Conservation (phyloP, 2,329 filamentous ascomycete species). For the Dryadomyces sulphureus region DNA sequence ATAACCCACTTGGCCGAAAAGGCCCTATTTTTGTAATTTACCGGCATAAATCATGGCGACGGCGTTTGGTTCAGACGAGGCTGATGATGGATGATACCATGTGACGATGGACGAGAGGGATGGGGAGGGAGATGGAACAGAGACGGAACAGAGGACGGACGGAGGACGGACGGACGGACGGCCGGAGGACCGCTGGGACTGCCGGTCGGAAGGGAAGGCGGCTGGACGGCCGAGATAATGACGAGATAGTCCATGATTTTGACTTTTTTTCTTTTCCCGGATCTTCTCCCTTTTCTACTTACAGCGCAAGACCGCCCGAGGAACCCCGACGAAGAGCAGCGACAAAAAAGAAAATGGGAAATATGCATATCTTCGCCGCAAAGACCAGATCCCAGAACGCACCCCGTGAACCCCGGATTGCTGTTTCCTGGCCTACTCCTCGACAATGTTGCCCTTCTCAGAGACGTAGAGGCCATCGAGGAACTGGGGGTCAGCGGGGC, state of each 20-base stretch:
- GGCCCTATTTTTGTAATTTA: background rate
- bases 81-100: background rate
- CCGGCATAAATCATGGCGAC: background rate
- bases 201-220: too few species aligned
- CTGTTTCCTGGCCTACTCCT: slow-evolving; percentile 31
- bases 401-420: slow-evolving; percentile 1
- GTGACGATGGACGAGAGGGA: too few species aligned
- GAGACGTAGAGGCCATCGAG: slow-evolving; percentile 99
- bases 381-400: slow-evolving; percentile 4
- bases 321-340: slow-evolving; percentile 1
- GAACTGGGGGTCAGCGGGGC: slow-evolving; percentile 50
- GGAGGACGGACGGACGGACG: background rate
- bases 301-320: slow-evolving; percentile 1
- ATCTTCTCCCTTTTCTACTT: background rate
- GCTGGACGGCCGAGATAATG: background rate
- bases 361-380: background rate
- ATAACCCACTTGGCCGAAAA: background rate
- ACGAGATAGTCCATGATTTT: background rate
- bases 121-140: background rate
- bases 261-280: slow-evolving; percentile 2
- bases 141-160: background rate
- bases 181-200: background rate
- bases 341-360: background rate
- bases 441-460: slow-evolving; percentile 89
- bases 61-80: background rate